Evolutionary conservation across 352 stramenopile species (phyloP), one percentile per base, ranked within the genome.

Genomic region (Pythium volutum): DNA sequence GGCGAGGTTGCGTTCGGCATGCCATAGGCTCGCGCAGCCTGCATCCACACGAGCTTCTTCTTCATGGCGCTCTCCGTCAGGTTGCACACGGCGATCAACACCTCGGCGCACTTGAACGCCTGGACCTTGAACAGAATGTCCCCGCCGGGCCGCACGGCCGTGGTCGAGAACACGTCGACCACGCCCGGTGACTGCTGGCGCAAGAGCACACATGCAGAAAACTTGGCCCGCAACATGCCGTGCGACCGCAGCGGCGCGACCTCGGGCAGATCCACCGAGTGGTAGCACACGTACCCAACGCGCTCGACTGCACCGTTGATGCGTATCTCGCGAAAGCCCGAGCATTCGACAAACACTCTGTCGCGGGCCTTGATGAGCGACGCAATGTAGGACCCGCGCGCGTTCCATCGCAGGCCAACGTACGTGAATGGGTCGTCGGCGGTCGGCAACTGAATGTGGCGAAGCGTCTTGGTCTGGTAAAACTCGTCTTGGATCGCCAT

Each of bases 141-240:
- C 64, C 64, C 46, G 42, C 70, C 31, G 50, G 71, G 46, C 59
- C 84, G 75, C 23, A 84, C 70, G 38, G 72, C 76, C 11, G 66
- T 71, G 9, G 69, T 70, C 41, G 79, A 73, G 42, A 80, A 87
- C 26, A 77, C 76, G 20, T 87, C 77, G 10, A 87, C 74, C 0
- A 59, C 72, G 1, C 56, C 59, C 1, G 53, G 53, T 0, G 67
- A 33, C 7, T 61, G 58, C 48, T 84, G 69, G 1, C 65, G 65
- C 57, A 77, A 85, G 27, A 88, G 39, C 9, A 71, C 67, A 29
- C 74, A 81, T 18, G 74, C 67, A 11, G 74, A 85, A 43, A 84
- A 73, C 25, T 80, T 76, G 27, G 69, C 74, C 5, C 79, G 74
- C 39, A 87, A 51, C 48, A 87, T 73, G 45, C 54, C 55, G 38